Evolutionary conservation across 2,329 filamentous ascomycete genomes (phyloP).

Genomic region (Beauveria medogensis): DNA sequence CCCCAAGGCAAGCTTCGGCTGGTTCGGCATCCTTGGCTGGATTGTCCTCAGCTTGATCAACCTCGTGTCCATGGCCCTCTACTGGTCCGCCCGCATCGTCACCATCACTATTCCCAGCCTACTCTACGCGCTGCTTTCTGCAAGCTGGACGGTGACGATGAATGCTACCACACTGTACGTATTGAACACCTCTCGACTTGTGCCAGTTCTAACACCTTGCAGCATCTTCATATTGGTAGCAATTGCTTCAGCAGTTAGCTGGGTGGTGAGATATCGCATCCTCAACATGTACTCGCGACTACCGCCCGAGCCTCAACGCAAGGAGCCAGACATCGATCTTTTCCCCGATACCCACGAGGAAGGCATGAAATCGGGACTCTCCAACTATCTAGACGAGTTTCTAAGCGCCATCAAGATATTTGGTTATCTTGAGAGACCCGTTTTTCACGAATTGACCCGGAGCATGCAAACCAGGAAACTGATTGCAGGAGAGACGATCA

Average conservation of each 20-base stretch:
- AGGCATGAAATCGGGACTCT: slow-evolving; percentile 79
- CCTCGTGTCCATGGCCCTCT: slow-evolving; percentile 50
- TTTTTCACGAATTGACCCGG: slow-evolving; percentile 93
- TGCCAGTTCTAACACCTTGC: slow-evolving; percentile 13
- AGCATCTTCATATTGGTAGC: slow-evolving; percentile 70
- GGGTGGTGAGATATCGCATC: slow-evolving; percentile 91
- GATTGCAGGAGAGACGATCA: slow-evolving; percentile 89
- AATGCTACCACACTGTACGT: slow-evolving; percentile 89
- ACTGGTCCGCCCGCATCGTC: slow-evolving; percentile 75
- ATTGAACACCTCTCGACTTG: not conserved
- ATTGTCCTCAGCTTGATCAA: slow-evolving; percentile 48
- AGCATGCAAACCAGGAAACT: slow-evolving; percentile 98
- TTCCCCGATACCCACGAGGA: slow-evolving; percentile 90
- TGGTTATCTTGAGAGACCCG: slow-evolving; percentile 88
- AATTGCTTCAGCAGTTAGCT: slow-evolving; percentile 77
- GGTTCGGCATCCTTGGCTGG: slow-evolving; percentile 50
- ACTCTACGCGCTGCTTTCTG: slow-evolving; percentile 83
- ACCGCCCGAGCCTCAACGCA: slow-evolving; percentile 88
- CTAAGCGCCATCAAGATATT: slow-evolving; percentile 98
- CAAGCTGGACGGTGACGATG: slow-evolving; percentile 94
- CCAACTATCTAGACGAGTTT: slow-evolving; percentile 97
- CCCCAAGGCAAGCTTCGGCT: slow-evolving; percentile 38
- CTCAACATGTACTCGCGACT: slow-evolving; percentile 95
- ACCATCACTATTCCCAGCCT: slow-evolving; percentile 86
- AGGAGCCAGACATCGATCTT: slow-evolving; percentile 90